phyloP scores from a whole-genome alignment of 345 rosid species.

The Theobroma cacao region DNA sequence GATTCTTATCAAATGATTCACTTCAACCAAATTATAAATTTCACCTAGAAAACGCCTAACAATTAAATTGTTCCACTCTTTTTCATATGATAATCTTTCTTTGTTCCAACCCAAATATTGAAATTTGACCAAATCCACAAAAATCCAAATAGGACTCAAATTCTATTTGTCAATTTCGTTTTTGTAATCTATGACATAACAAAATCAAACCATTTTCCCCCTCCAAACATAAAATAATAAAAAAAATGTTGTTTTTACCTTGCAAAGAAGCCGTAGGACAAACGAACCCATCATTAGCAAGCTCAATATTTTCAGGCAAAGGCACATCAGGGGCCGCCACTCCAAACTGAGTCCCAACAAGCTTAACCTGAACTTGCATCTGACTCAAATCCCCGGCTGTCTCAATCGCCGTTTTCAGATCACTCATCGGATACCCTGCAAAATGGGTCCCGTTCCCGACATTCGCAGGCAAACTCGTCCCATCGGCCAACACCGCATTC shows the following conservation, averaged over 20 bases:
- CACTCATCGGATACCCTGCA: slow-evolving; percentile 68
- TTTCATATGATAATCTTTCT: not conserved
- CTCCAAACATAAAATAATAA: not conserved
- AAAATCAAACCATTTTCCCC: not conserved
- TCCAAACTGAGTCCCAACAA: slow-evolving; percentile 93
- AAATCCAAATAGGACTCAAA: not conserved
- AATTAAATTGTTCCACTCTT: not conserved
- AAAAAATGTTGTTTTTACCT: slow-evolving; percentile 53
- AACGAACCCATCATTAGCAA: slow-evolving; percentile 75
- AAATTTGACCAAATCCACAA: slow-evolving; percentile 10
- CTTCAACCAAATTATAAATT: not conserved
- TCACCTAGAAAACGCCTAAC: not conserved
- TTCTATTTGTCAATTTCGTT: not conserved
- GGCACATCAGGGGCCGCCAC: slow-evolving; percentile 63
- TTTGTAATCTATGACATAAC: too few species aligned
- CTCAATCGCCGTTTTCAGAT: slow-evolving; percentile 84
- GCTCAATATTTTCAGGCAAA: slow-evolving; percentile 58
- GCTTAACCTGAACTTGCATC: slow-evolving; percentile 66
- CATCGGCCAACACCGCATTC: slow-evolving; percentile 73
- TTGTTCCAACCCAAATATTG: not conserved
- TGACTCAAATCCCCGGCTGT: slow-evolving; percentile 89
- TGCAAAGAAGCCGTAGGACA: slow-evolving; percentile 49
- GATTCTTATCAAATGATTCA: not conserved
- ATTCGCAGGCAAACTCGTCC: slow-evolving; percentile 55
- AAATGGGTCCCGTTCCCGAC: slow-evolving; percentile 87